Evolutionary conservation across 306 rosid genomes (phyloP).

Genomic region (Ochetophila trinervis): DNA sequence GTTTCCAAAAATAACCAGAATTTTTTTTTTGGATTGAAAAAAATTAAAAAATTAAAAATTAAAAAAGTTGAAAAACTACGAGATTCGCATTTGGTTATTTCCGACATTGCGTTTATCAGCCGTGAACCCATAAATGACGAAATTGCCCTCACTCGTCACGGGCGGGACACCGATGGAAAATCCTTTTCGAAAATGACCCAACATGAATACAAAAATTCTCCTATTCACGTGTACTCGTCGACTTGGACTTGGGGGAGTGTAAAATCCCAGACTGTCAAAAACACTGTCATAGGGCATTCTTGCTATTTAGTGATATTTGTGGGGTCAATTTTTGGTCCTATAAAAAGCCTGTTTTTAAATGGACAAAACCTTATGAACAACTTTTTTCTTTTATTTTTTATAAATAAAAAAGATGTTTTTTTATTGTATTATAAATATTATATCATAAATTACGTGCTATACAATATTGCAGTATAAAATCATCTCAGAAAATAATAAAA

Average conservation of each 20-base stretch:
- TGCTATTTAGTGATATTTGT: neutral
- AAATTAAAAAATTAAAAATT: no score
- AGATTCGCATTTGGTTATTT: no score
- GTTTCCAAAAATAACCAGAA: conserved; percentile 32
- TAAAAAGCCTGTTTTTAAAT: no score
- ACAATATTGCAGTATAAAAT: no score
- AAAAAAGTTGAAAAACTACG: no score
- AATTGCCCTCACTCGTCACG: conserved; percentile 39
- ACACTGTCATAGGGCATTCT: neutral
- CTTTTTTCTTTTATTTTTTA: no score
- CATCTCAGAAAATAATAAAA: no score
- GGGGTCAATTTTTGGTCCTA: no score
- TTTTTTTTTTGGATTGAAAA: conserved; percentile 18
- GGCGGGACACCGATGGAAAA: conserved; percentile 18
- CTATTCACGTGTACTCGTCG: conserved; percentile 38
- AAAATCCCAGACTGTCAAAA: conserved; percentile 18
- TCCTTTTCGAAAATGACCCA: conserved; percentile 54
- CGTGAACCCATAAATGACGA: conserved; percentile 21
- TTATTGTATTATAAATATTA: no score
- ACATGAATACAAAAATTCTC: conserved; percentile 42
- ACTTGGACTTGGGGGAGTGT: neutral
- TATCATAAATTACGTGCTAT: no score
- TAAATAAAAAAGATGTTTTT: no score
- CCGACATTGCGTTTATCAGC: conserved; percentile 34
- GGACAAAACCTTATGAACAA: no score